Base-by-base conservation (phyloP, 2,329 filamentous ascomycete genomes). In the Madurella fahalii region DNA sequence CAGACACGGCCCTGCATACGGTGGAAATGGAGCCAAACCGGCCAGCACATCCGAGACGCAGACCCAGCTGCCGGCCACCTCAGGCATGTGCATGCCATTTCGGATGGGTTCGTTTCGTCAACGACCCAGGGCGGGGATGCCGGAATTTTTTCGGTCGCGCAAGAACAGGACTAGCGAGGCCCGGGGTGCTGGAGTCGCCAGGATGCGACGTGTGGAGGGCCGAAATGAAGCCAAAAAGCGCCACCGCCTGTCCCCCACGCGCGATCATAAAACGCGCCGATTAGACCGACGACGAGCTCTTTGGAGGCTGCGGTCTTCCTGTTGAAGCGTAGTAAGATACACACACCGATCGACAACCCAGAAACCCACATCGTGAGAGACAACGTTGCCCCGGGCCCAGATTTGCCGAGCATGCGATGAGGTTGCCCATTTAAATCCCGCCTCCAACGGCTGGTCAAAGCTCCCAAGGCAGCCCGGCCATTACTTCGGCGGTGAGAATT, bases 401-500 rank as follows among this genome's bases (percentile, higher is more conserved):
- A 30, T 30, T n/a, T 31, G 42, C 42, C 42, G 20, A 17, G 34
- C 13, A 15, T 37, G 34, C 34, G 9, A 37, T 15, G 11, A 37
- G 34, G 13, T 37, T 37, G 13, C 34, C 25, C 25, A 25, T 25
- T 25, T 25, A 25, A 25, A 37, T 37, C 34, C 34, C 34, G 34
- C 13, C 34, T 37, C 34, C 40, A 49, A 49, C 46, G 12, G 39
- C 31, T 54, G 52, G 43, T 42, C 47, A 41, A 45, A 53, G 40
- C 31, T 40, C 31, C 31, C 18, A 32, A 44, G 7, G 25, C 25
- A 25, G 25, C 32, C 13, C 44, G 40, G 9, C 40, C 45, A 18
- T 18, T 30, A 18, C 37, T 39, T 50, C 34, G 52, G 42, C 40
- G 25, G 40, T 41, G 40, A 37, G 43, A n/a, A 42, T 51, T 55